phyloP scores from a whole-genome alignment of 192 early-diverging fungal genomes.

The Haplosporangium gracile region DNA sequence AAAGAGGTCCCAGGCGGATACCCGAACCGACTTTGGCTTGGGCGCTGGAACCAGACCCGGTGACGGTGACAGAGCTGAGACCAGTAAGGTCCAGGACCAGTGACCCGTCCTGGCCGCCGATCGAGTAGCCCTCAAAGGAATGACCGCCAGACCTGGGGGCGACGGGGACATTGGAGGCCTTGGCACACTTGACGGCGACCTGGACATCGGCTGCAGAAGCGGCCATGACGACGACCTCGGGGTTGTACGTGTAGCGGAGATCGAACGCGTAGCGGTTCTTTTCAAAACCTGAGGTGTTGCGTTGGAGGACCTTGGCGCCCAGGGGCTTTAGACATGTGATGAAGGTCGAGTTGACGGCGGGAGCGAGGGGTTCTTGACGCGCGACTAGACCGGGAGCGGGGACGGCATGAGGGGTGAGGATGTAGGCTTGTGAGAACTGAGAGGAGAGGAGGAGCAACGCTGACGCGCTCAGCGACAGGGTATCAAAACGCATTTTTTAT shows the following conservation, averaged over 20 bases:
- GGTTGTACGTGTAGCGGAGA: conserved; percentile 30
- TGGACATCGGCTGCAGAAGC: conserved; percentile 22
- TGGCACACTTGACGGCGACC: conserved; percentile 48
- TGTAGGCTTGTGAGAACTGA: conserved; percentile 4
- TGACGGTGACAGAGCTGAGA: conserved; percentile 11
- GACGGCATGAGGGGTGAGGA: background rate
- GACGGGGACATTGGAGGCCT: conserved; percentile 36
- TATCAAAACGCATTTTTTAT: conserved; percentile 21
- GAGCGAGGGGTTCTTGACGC: conserved; percentile 1
- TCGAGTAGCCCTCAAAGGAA: conserved; percentile 67
- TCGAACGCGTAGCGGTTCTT: conserved; percentile 31
- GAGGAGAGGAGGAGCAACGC: background rate
- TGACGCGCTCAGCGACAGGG: background rate
- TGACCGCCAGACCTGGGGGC: conserved; percentile 67
- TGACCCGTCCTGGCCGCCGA: conserved; percentile 58
- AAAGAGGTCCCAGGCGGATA: conserved; percentile 64
- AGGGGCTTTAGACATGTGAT: conserved; percentile 24
- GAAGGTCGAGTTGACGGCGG: conserved; percentile 6
- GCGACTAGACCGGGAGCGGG: background rate
- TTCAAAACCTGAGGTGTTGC: conserved; percentile 5
- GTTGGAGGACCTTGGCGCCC: conserved; percentile 28
- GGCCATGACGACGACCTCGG: conserved; percentile 39
- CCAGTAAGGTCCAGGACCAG: conserved; percentile 65
- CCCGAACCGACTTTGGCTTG: conserved; percentile 61
- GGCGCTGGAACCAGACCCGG: background rate